phyloP scores from a whole-genome alignment of 495 filamentous ascomycete genomes.

The Xylaria palmicola region DNA sequence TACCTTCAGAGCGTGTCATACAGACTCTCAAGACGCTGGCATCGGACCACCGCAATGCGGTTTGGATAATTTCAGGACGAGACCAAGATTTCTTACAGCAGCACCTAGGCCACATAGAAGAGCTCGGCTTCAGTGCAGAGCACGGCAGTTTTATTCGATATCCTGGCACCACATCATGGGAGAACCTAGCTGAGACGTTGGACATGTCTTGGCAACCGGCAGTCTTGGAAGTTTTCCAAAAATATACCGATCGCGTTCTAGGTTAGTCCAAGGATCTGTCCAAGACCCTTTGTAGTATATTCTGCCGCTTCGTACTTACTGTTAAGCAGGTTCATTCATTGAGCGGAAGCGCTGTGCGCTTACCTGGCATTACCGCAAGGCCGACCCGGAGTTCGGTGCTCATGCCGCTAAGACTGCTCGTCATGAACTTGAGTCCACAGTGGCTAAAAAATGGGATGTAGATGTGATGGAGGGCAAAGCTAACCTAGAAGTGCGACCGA shows the following conservation, averaged over 20 bases:
- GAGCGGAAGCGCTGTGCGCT: constrained; percentile 89
- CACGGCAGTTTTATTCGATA: constrained; percentile 91
- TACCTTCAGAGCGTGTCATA: constrained; percentile 79
- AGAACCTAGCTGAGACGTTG: constrained; percentile 75
- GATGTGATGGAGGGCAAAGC: constrained; percentile 96
- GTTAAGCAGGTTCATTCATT: constrained; percentile 68
- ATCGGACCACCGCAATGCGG: constrained; percentile 73
- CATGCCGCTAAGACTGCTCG: constrained; percentile 76
- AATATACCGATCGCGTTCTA: constrained; percentile 79
- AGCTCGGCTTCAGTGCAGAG: constrained; percentile 87
- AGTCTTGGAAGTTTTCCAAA: constrained; percentile 75
- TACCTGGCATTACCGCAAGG: constrained; percentile 95
- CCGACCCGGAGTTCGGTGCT: constrained; percentile 77
- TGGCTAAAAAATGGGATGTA: constrained; percentile 76
- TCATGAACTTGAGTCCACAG: constrained; percentile 68
- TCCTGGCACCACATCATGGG: constrained; percentile 72
- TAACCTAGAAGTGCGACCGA: constrained; percentile 94
- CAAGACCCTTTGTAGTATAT: background rate
- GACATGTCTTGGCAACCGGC: constrained; percentile 89
- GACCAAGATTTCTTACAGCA: constrained; percentile 85
- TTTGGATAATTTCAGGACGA: constrained; percentile 98
- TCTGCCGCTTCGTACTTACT: constrained; percentile 25
- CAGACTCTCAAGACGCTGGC: constrained; percentile 76
- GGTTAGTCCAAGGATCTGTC: constrained; percentile 45
- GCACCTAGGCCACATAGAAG: constrained; percentile 80